These are phyloP conservation scores for Sarocladiaceae sp. DNA, from an alignment of 2,329 filamentous ascomycete genomes.

Conservation along the genomic window DNA sequence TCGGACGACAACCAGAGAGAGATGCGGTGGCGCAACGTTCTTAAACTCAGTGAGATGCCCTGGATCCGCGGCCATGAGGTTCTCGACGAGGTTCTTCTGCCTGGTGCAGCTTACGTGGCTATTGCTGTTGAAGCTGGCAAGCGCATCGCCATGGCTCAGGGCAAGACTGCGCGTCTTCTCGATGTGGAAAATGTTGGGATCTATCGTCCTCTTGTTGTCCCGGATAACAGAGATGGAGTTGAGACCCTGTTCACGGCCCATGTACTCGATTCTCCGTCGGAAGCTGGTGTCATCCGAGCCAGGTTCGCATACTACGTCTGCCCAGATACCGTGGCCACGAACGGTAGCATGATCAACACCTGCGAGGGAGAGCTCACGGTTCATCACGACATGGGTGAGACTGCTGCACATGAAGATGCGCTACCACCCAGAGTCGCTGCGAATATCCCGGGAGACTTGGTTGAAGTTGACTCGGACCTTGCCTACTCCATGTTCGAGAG, in stretches of 20 bases:
- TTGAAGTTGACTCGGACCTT: slow-evolving; percentile 9
- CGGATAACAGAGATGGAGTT: slow-evolving; percentile 12
- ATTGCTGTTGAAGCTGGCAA: slow-evolving; percentile 11
- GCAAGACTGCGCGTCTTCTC: slow-evolving; percentile 7
- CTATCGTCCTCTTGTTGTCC: slow-evolving; percentile 12
- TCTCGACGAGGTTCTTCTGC: slow-evolving; percentile 15
- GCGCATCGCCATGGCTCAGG: slow-evolving; percentile 10
- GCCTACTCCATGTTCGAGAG: slow-evolving; percentile 13
- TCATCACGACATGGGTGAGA: slow-evolving; percentile 5
- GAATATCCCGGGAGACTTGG: slow-evolving; percentile 7
- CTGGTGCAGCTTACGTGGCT: slow-evolving; percentile 11
- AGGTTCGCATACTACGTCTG: slow-evolving; percentile 13
- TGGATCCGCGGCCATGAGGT: slow-evolving; percentile 48
- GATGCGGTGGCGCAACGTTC: slow-evolving; percentile 42
- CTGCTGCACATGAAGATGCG: slow-evolving; percentile 4
- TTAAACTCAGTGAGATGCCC: slow-evolving; percentile 41
- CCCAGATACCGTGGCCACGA: slow-evolving; percentile 7
- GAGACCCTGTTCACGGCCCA: slow-evolving; percentile 12
- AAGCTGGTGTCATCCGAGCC: slow-evolving; percentile 9
- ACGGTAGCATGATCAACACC: slow-evolving; percentile 12
- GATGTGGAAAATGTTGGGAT: slow-evolving; percentile 13
- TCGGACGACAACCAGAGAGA: slow-evolving; percentile 38
- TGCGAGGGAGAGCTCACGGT: slow-evolving; percentile 12
- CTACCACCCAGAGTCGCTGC: slow-evolving; percentile 10
- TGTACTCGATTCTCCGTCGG: neutral